A percentile compares a stretch with the other conserved stretches of the same genome.
These are phyloP conservation scores for Cetraspora pellucida DNA, from an alignment of 192 early-diverging fungal species.

Conservation along the genomic window DNA sequence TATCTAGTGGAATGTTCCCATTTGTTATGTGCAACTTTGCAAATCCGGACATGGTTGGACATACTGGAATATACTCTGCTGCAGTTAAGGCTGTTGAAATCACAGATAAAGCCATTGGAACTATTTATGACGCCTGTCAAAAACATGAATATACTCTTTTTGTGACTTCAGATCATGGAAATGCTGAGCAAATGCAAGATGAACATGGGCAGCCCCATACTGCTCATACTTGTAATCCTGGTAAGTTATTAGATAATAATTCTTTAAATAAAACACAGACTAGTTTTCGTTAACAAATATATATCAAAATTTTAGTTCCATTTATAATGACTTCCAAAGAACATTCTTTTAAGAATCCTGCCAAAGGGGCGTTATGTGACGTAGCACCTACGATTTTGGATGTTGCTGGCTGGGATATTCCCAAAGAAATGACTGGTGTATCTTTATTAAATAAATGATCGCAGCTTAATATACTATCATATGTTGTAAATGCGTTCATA, in stretches of 20 bases:
- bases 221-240: conserved; percentile 82
- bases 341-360: conserved; percentile 54
- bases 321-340: conserved; percentile 81
- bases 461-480: no score
- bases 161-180: conserved; percentile 98
- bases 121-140: conserved; percentile 92
- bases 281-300: not conserved
- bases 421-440: conserved; percentile 94
- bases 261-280: no score
- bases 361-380: conserved; percentile 83
- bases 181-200: conserved; percentile 97
- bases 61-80: conserved; percentile 94
- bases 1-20: conserved; percentile 78
- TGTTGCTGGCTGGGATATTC: conserved; percentile 88
- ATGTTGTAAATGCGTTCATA: no score
- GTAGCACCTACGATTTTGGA: conserved; percentile 95
- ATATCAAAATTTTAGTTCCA: conserved; percentile 68
- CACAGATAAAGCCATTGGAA: conserved; percentile 94
- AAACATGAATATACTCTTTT: conserved; percentile 87
- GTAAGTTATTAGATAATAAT: conserved; percentile 6
- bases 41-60: conserved; percentile 96
- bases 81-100: conserved; percentile 90
- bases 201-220: conserved; percentile 90
- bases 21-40: conserved; percentile 99
- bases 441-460: conserved; percentile 58